Evolutionary conservation across 257 asterid genomes (phyloP).

Genomic region (Osmanthus fragrans): DNA sequence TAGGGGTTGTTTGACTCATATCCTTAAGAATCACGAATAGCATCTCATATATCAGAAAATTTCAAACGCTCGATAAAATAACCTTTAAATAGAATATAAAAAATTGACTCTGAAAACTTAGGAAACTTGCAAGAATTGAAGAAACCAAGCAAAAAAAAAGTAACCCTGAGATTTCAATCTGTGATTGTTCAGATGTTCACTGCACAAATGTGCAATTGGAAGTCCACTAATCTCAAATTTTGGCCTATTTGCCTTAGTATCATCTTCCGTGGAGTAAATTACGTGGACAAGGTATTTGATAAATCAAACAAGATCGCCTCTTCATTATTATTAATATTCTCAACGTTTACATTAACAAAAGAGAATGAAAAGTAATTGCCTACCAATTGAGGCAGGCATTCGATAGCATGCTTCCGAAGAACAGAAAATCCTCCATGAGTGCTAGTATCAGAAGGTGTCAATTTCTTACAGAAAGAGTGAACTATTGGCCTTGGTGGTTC

Average conservation of each 20-base stretch:
- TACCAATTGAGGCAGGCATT: conserved; percentile 83
- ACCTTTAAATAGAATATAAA: neutral
- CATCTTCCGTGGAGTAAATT: neutral
- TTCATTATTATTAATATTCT: too few relatives aligned
- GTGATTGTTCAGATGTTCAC: neutral
- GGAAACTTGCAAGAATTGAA: neutral
- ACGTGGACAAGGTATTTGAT: neutral
- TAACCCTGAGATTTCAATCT: neutral
- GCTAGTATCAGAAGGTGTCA: conserved; percentile 93
- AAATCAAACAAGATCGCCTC: neutral
- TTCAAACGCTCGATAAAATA: neutral
- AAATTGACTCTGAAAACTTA: neutral
- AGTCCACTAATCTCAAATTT: neutral
- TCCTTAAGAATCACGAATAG: conserved; percentile 44
- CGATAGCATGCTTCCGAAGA: conserved; percentile 83
- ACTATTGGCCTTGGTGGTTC: conserved; percentile 52
- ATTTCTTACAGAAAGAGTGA: conserved; percentile 69
- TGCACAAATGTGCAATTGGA: neutral
- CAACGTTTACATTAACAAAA: neutral
- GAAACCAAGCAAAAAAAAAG: neutral
- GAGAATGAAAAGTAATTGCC: conserved; percentile 9
- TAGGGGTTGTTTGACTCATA: conserved; percentile 74
- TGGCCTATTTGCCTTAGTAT: too few relatives aligned
- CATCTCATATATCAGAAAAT: conserved; percentile 16
- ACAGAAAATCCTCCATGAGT: conserved; percentile 96